These are phyloP conservation scores for Mrakia hoshinonis DNA, from an alignment of 768 basidiomycete species.

Conservation along the genomic window DNA sequence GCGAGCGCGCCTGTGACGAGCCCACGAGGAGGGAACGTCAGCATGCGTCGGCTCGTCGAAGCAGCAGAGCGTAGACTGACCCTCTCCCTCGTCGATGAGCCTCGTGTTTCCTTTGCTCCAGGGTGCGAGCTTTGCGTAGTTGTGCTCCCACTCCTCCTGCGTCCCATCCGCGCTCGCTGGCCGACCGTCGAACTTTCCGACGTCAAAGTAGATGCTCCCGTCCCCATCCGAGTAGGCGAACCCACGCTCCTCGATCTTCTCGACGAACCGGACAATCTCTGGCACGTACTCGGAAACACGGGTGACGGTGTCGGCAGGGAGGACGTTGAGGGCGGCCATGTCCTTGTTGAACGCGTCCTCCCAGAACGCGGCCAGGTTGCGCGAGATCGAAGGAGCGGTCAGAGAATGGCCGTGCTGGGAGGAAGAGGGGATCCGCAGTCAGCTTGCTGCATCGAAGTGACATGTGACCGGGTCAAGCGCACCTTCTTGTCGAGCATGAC, in stretches of 20 bases:
- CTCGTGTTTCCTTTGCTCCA: slow-evolving; percentile 92
- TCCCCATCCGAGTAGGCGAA: slow-evolving; percentile 61
- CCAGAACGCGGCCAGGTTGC: slow-evolving; percentile 75
- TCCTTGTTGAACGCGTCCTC: slow-evolving; percentile 82
- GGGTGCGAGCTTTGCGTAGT: slow-evolving; percentile 90
- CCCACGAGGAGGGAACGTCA: neutral
- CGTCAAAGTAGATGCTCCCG: slow-evolving; percentile 90
- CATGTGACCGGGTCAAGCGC: too few relatives aligned
- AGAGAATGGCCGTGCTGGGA: slow-evolving; percentile 65
- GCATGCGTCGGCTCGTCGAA: neutral
- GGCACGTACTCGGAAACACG: slow-evolving; percentile 96
- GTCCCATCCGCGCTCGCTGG: slow-evolving; percentile 29
- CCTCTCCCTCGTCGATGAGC: slow-evolving; percentile 84
- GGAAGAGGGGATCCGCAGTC: slow-evolving; percentile 23
- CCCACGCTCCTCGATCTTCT: slow-evolving; percentile 74
- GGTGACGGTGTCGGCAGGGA: slow-evolving; percentile 80
- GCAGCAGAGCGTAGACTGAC: slow-evolving; percentile 42
- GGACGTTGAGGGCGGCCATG: slow-evolving; percentile 79
- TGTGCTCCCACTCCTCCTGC: slow-evolving; percentile 48
- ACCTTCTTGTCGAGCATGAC: slow-evolving; percentile 67
- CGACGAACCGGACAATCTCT: slow-evolving; percentile 82
- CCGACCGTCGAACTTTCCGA: slow-evolving; percentile 59
- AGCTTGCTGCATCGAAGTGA: too few relatives aligned
- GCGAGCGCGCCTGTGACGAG: slow-evolving; percentile 52
- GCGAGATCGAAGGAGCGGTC: slow-evolving; percentile 76